Conservation (phyloP, 805 yeast species). For the Kluyveromyces aestuarii region DNA sequence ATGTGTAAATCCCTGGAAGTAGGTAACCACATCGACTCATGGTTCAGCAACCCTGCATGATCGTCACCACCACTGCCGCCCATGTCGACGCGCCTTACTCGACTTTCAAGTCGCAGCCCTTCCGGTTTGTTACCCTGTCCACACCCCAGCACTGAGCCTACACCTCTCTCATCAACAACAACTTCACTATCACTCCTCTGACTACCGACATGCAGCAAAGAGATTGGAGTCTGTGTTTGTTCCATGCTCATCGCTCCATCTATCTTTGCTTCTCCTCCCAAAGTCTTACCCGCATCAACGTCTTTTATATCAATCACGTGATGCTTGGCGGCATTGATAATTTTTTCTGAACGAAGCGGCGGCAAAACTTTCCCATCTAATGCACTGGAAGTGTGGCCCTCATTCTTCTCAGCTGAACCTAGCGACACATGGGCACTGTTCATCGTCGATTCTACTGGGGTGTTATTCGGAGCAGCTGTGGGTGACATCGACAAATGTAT, state of each 20-base stretch:
- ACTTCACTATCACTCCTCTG: neutral
- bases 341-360: neutral
- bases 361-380: neutral
- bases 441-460: slow-evolving; percentile 1
- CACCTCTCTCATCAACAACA: neutral
- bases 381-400: neutral
- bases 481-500: slow-evolving; percentile 3
- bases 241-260: neutral
- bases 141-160: neutral
- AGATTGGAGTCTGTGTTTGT: neutral
- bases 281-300: neutral
- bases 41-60: neutral
- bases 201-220: neutral
- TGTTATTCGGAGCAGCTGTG: slow-evolving; percentile 3
- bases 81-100: neutral
- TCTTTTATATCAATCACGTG: neutral
- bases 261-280: neutral
- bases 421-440: neutral
- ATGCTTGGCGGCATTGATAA: neutral
- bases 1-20: slow-evolving; percentile 1
- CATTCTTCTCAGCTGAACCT: neutral
- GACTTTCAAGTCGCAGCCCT: too few relatives aligned
- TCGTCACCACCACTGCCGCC: neutral
- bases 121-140: neutral
- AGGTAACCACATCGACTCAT: neutral